Conservation (phyloP, 2,329 filamentous ascomycete genomes). For the Phoma sp. region DNA sequence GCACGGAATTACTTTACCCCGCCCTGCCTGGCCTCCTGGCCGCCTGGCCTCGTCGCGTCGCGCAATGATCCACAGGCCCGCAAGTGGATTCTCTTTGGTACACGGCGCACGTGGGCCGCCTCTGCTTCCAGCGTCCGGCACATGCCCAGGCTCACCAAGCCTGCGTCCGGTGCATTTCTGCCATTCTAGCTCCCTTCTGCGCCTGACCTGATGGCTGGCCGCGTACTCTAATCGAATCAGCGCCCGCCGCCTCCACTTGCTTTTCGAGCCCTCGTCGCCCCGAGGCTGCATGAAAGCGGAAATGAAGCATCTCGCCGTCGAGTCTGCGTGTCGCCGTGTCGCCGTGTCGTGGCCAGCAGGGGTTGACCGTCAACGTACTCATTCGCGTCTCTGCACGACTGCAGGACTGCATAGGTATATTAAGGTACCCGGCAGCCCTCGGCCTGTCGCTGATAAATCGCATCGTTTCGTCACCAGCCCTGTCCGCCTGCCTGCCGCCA, state of each 20-base stretch:
- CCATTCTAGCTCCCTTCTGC: not conserved
- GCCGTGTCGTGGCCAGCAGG: slow-evolving; percentile 17
- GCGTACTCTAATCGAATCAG: slow-evolving; percentile 1
- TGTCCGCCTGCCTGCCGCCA: slow-evolving; percentile 22
- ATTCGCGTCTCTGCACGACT: no score
- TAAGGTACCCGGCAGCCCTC: slow-evolving; percentile 32
- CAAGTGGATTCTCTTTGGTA: not conserved
- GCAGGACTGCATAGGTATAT: slow-evolving; percentile 16
- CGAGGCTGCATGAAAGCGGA: slow-evolving; percentile 3
- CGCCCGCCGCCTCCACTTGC: not conserved
- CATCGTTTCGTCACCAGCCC: slow-evolving; percentile 20
- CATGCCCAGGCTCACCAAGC: not conserved
- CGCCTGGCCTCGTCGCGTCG: not conserved
- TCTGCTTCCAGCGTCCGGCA: not conserved
- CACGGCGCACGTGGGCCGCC: not conserved
- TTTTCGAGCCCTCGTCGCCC: not conserved
- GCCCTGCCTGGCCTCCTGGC: not conserved
- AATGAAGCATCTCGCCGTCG: slow-evolving; percentile 20
- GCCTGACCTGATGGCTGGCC: not conserved
- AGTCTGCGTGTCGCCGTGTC: not conserved
- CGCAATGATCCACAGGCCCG: not conserved
- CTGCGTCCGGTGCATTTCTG: not conserved
- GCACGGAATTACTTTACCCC: not conserved
- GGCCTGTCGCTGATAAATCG: not conserved
- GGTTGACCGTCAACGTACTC: not conserved